A percentile compares a stretch with the other conserved stretches of the same genome.
Conservation (phyloP, 2,329 filamentous ascomycete species). For the Bipolaris bicolor region DNA sequence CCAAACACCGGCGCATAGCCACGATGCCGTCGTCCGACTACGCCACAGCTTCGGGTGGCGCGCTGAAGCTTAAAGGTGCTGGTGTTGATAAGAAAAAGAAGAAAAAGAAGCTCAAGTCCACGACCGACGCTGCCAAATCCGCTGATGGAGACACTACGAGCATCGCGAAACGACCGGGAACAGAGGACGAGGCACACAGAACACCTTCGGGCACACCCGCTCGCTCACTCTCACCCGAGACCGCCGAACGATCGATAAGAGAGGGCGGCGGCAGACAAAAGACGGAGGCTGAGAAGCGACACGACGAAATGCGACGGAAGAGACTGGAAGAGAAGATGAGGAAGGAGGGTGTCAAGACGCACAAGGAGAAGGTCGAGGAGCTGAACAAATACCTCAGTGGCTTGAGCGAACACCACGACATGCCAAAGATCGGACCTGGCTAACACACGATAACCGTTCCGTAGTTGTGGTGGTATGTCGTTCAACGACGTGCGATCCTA, state of each 20-base stretch:
- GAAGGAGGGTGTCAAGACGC: conserved; percentile 88
- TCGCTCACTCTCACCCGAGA: conserved; percentile 45
- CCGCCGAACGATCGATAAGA: conserved; percentile 33
- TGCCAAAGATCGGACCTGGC: conserved; percentile 67
- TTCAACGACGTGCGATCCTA: neutral
- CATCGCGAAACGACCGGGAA: conserved; percentile 26
- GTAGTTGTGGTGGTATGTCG: neutral
- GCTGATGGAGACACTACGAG: conserved; percentile 18
- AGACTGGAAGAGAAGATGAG: conserved; percentile 81
- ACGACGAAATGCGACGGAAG: conserved; percentile 82
- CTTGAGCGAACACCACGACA: conserved; percentile 96
- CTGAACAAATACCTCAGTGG: conserved; percentile 91
- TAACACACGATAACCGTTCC: conserved; percentile 47
- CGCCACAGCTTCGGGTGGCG: conserved; percentile 69
- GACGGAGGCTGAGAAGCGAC: conserved; percentile 81
- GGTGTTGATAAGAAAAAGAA: conserved; percentile 68
- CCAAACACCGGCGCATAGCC: conserved; percentile 7
- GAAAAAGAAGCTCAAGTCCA: conserved; percentile 52
- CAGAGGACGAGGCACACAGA: conserved; percentile 19
- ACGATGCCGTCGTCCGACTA: conserved; percentile 79
- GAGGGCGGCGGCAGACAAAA: conserved; percentile 59
- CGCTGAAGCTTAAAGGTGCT: conserved; percentile 83
- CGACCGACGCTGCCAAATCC: conserved; percentile 23
- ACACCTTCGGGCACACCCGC: conserved; percentile 33
- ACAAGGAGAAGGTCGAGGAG: conserved; percentile 95